phyloP scores from a whole-genome alignment of 2,329 filamentous ascomycete genomes.

The Chrysoporthe puriensis region DNA sequence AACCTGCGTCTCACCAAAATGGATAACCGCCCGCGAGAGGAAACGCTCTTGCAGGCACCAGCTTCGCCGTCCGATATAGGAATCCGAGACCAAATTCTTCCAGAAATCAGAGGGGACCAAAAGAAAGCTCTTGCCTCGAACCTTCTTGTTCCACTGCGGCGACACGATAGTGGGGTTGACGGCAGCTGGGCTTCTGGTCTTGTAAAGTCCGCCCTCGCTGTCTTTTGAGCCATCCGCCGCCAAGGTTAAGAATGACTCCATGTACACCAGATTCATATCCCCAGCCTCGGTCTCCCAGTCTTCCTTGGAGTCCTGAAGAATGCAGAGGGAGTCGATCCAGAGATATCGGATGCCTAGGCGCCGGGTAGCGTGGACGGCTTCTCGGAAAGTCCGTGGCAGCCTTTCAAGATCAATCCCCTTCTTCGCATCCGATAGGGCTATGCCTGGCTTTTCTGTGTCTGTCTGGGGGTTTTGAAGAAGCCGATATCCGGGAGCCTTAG shows the following conservation, averaged over 20 bases:
- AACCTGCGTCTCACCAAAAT: constrained; percentile 5
- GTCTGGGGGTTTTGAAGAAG: not conserved
- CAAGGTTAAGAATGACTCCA: not conserved
- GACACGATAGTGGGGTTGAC: constrained; percentile 1
- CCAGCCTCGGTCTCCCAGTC: not conserved
- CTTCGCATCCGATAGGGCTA: not conserved
- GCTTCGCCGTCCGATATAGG: not conserved
- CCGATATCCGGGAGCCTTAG: not conserved
- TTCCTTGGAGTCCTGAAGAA: constrained; percentile 1
- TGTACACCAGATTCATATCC: not conserved
- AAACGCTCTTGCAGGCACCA: constrained; percentile 1
- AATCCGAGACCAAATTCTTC: constrained; percentile 1
- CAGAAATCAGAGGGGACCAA: not conserved
- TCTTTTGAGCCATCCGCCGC: not conserved
- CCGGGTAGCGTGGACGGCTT: not conserved
- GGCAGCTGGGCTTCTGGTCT: not conserved
- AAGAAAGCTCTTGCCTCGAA: not conserved
- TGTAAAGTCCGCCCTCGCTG: not conserved
- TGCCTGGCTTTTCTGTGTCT: not conserved
- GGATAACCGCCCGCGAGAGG: not conserved
- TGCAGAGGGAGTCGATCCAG: constrained; percentile 6
- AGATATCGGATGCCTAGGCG: not conserved
- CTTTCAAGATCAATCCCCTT: not conserved
- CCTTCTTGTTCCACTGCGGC: not conserved
- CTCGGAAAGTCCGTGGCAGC: not conserved